phyloP scores from a whole-genome alignment of 2,329 filamentous ascomycete species.

The Monosporascus sp. region DNA sequence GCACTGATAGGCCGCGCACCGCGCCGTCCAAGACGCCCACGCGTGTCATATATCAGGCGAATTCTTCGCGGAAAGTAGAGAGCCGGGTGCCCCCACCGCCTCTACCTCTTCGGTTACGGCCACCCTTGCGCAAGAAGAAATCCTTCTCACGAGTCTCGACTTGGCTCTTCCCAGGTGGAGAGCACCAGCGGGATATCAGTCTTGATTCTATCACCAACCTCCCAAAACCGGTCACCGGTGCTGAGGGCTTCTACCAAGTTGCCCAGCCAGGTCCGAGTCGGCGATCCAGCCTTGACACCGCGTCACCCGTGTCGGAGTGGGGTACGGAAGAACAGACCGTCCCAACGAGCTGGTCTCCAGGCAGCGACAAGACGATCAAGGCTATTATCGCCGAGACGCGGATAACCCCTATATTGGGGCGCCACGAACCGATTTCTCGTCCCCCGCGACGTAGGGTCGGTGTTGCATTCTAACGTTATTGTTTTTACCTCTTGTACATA shows the following conservation, averaged over 20 bases:
- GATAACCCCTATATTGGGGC: slow-evolving; percentile 16
- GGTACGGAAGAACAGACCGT: slow-evolving; percentile 37
- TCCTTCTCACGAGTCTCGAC: slow-evolving; percentile 57
- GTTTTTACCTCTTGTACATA: slow-evolving; percentile 12
- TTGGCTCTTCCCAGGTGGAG: slow-evolving; percentile 43
- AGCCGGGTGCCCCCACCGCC: slow-evolving; percentile 46
- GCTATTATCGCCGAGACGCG: slow-evolving; percentile 29
- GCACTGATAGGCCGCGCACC: slow-evolving; percentile 36
- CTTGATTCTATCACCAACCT: slow-evolving; percentile 50
- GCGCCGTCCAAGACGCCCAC: slow-evolving; percentile 25
- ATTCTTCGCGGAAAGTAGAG: slow-evolving; percentile 28
- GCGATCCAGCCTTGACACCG: slow-evolving; percentile 39
- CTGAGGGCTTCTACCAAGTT: slow-evolving; percentile 56
- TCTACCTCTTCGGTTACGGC: slow-evolving; percentile 52
- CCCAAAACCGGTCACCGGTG: slow-evolving; percentile 44
- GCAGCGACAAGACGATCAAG: slow-evolving; percentile 38
- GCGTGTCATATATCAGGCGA: slow-evolving; percentile 31
- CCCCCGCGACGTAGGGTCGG: slow-evolving; percentile 38
- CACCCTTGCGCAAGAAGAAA: slow-evolving; percentile 60
- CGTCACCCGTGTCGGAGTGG: slow-evolving; percentile 46
- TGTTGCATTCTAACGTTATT: slow-evolving; percentile 37
- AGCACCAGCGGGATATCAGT: slow-evolving; percentile 34
- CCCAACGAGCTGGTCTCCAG: slow-evolving; percentile 45
- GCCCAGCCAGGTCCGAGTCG: slow-evolving; percentile 30
- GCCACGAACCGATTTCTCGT: slow-evolving; percentile 18